Evolutionary conservation across 768 basidiomycete genomes (phyloP), one percentile per base, ranked within the genome.

Genomic region (Amanita exitialis): DNA sequence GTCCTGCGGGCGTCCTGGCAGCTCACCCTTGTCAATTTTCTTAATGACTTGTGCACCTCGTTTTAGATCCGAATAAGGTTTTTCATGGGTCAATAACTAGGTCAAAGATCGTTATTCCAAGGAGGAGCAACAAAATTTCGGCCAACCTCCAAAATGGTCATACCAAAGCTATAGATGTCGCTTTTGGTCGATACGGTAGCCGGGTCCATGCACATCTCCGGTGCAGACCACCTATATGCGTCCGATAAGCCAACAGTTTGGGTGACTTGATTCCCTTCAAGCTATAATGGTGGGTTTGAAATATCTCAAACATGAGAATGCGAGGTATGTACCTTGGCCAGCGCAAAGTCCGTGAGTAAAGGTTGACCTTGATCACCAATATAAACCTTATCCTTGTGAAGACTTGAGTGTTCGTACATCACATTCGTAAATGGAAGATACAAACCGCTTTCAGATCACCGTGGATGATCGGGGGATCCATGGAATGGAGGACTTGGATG

Each of bases 1-100:
- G 13, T 58, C 55, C 4, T 49, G 52, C 4, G 59, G 59, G 6
- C 53, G 55, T 3, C 37, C 37, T 8, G 61, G 57, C n/a, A 32
- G 49, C 30, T 41, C 57, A n/a, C 61, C 57, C 7, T 27, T 28
- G 13, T 44, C 53, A 36, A 51, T 35, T 23, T 44, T 51, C n/a
- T 21, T 27, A 9, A 51, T 44, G 16, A 51, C 50, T 21, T 44
- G 42, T 8, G 7, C 34, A 15, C 32, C 39, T 13, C 50, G 42
- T 15, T 30, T 42, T 9, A 44, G 12, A n/a, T 18, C 36, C 16
- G 50, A 32, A 21, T 44, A 51, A 18, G 50, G 50, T 35, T 51
- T 43, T 6, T 51, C 20, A 34, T 51, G 50, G 6, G 42, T 44
- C 10, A 51, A 18, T 16, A 51, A 27, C 50, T 51, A 34, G 7